These are phyloP conservation scores for Gardenia jasminoides DNA, from an alignment of 257 asterid species.

Conservation along the genomic window DNA sequence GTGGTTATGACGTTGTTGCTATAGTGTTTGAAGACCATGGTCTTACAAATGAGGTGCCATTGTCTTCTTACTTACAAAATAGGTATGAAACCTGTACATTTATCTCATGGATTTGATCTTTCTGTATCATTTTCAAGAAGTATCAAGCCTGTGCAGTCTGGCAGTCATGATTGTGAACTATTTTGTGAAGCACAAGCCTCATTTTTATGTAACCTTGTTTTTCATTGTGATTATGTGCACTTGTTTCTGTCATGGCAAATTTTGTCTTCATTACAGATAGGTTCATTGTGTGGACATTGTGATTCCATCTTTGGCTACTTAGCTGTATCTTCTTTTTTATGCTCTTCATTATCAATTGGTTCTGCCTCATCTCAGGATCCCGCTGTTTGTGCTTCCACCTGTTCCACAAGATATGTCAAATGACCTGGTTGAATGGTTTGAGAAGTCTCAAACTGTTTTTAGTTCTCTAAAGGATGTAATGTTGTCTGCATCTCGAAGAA, in stretches of 20 bases:
- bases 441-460: constrained; percentile 59
- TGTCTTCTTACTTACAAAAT: constrained; percentile 61
- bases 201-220: not conserved
- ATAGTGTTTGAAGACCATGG: constrained; percentile 88
- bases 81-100: constrained; percentile 42
- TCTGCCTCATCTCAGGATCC: constrained; percentile 50
- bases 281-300: not conserved
- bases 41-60: constrained; percentile 71
- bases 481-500: constrained; percentile 54
- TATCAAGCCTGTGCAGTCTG: not conserved
- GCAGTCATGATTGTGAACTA: not conserved
- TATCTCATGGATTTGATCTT: not conserved
- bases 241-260: not conserved
- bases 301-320: not conserved
- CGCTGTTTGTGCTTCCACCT: constrained; percentile 85
- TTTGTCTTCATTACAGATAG: not conserved
- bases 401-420: constrained; percentile 75
- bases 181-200: not conserved
- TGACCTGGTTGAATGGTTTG: constrained; percentile 79
- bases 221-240: not conserved
- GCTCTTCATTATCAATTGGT: not conserved
- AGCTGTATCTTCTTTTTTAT: constrained; percentile 1
- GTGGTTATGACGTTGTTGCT: constrained; percentile 92
- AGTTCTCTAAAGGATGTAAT: constrained; percentile 72
- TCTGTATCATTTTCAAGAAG: constrained; percentile 9